phyloP scores from a whole-genome alignment of 306 rosid genomes.

The Styphnolobium japonicum region DNA sequence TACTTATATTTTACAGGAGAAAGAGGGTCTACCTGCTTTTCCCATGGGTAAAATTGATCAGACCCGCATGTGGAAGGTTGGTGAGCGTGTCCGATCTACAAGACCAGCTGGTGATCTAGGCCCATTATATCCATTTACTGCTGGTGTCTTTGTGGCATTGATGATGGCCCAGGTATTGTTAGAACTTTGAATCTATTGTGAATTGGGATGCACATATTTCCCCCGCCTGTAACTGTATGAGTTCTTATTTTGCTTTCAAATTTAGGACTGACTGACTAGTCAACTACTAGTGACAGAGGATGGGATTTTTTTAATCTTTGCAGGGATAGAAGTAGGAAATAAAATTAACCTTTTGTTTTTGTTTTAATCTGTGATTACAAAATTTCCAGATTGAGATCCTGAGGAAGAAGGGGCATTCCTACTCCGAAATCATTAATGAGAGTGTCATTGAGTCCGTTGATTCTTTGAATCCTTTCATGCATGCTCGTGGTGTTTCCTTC shows the following conservation, averaged over 20 bases:
- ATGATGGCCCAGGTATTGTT: conserved; percentile 97
- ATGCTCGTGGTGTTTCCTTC: conserved; percentile 98
- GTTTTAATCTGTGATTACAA: not conserved
- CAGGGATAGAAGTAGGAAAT: not conserved
- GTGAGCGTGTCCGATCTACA: conserved; percentile 74
- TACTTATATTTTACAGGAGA: conserved; percentile 60
- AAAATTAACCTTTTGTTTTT: not conserved
- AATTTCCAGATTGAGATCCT: conserved; percentile 78
- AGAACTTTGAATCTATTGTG: not conserved
- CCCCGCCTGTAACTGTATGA: too few species aligned
- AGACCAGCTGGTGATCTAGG: conserved; percentile 93
- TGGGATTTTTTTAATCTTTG: not conserved
- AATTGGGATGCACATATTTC: not conserved
- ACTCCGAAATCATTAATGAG: conserved; percentile 94
- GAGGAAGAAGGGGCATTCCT: conserved; percentile 97
- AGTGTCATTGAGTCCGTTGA: conserved; percentile 95
- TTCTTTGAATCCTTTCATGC: conserved; percentile 98
- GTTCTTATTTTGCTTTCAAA: too few species aligned
- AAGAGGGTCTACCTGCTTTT: conserved; percentile 94
- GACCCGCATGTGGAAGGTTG: conserved; percentile 99
- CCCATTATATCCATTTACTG: conserved; percentile 88
- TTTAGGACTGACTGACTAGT: too few species aligned
- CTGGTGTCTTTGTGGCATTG: conserved; percentile 96
- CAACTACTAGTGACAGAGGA: too few species aligned
- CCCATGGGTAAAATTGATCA: conserved; percentile 99